Base-by-base conservation (phyloP, 768 basidiomycete genomes). In the Termitomyces sp. region DNA sequence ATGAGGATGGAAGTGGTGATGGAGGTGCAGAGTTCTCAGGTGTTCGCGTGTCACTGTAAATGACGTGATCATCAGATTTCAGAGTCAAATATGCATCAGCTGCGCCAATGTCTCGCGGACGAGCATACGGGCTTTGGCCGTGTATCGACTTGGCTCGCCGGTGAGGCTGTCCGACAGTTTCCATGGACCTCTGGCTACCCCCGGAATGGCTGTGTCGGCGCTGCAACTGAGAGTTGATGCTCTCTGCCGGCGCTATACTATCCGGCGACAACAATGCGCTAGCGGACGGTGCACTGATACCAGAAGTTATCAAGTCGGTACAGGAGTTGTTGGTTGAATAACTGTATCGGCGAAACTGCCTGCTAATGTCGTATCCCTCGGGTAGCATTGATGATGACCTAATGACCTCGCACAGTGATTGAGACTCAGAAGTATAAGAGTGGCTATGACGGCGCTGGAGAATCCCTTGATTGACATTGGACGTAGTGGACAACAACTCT, bases 171-270 rank as follows among this genome's bases (percentile, higher is more conserved):
- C 17, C 54, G 1, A 28, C 40, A 26, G 19, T 15, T 26, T 38
- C 50, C 14, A 26, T 38, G 19, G 28, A 5, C 15, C 44, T 23
- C 17, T 44, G 45, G 7, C 51, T 44, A 21, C 41, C 33, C 17
- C 51, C 21, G 33, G 59, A 43, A 53, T 53, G 55, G 40, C 52
- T 62, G 42, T 62, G 59, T n/a, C 61, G 61, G 38, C 61, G 61
- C 14, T 60, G 60, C 21, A 55, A 31, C n/a, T 14, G 19, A 12
- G 17, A 10, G 12, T 5, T 42, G 26, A 33, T 41, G 23, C 23
- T 45, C 14, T 52, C 38, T 23, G 17, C 10, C 8, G 33, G 31
- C 28, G 21, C 5, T 3, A 37, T 30, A 17, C 37, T 38, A 46
- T 48, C 19, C 12, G 55, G 59, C 19, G 53, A 48, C 30, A 56